Percentiles rank a stretch among this genome's conserved stretches.
These are phyloP conservation scores for Tetraselmis chui DNA, from an alignment of 139 green algal species.

Conservation along the genomic window DNA sequence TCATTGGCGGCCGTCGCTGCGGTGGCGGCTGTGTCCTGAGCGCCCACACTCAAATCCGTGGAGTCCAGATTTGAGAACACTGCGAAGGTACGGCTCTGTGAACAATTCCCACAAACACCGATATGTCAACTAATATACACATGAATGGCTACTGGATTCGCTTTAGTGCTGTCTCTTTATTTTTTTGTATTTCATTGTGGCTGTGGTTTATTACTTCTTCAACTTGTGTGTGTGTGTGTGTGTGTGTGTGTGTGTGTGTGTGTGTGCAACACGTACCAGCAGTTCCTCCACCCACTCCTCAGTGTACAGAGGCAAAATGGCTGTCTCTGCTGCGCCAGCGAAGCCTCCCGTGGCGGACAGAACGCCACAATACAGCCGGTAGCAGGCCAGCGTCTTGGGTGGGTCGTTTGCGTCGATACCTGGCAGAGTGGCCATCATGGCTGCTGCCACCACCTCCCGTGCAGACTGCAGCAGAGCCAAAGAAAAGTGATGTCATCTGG, in stretches of 20 bases:
- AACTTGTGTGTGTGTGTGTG: too few species aligned
- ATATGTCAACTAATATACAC: too few species aligned
- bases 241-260: too few species aligned
- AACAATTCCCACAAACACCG: too few species aligned
- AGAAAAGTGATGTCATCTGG: too few species aligned
- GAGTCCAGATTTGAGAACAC: slow-evolving; percentile 71
- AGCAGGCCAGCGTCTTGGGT: slow-evolving; percentile 69
- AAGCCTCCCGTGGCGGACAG: slow-evolving; percentile 26
- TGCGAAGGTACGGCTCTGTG: slow-evolving; percentile 40
- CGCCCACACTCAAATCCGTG: slow-evolving; percentile 16
- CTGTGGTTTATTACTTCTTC: too few species aligned
- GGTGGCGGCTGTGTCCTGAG: background rate
- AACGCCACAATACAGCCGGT: slow-evolving; percentile 67
- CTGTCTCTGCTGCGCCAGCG: background rate
- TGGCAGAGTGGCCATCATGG: slow-evolving; percentile 74
- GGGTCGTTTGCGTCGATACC: slow-evolving; percentile 93
- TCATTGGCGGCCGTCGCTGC: background rate
- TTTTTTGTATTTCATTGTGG: too few species aligned
- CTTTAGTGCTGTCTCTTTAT: too few species aligned
- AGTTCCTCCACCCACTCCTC: slow-evolving; percentile 75
- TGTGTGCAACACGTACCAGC: slow-evolving; percentile 38
- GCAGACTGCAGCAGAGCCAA: background rate
- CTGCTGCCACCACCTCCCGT: slow-evolving; percentile 50
- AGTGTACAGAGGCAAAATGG: slow-evolving; percentile 44
- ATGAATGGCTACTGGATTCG: too few species aligned